Conservation (phyloP, 2,329 filamentous ascomycete species). For the Aspergillus brasiliensis region DNA sequence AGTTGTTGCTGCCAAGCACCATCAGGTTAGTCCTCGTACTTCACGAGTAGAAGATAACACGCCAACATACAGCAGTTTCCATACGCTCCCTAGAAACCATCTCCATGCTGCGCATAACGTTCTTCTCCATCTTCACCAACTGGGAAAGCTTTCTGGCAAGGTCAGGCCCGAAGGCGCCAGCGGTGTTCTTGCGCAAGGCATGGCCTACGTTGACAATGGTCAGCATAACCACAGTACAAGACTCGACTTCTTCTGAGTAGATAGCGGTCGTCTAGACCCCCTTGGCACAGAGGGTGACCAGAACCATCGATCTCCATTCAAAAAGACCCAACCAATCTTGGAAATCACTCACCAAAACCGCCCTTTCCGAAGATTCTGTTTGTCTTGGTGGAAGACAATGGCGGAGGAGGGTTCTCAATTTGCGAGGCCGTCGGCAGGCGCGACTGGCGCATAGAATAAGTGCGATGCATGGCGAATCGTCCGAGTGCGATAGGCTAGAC, state of each 20-base stretch:
- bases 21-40: neutral
- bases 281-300: neutral
- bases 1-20: slow-evolving; percentile 78
- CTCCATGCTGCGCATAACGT: slow-evolving; percentile 98
- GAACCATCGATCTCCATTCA: neutral
- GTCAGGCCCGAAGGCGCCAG: slow-evolving; percentile 68
- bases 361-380: slow-evolving; percentile 84
- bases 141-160: slow-evolving; percentile 96
- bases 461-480: slow-evolving; percentile 78
- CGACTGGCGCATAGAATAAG: slow-evolving; percentile 97
- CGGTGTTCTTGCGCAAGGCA: slow-evolving; percentile 57
- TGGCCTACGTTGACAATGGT: slow-evolving; percentile 55
- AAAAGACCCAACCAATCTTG: neutral
- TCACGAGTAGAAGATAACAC: neutral
- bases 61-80: slow-evolving; percentile 87
- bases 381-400: slow-evolving; percentile 86
- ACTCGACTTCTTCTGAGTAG: slow-evolving; percentile 3
- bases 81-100: slow-evolving; percentile 93
- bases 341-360: slow-evolving; percentile 71
- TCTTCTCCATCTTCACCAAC: slow-evolving; percentile 99
- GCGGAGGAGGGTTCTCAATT: slow-evolving; percentile 88
- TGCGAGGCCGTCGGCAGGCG: slow-evolving; percentile 93
- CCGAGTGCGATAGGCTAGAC: neutral
- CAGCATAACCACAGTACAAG: neutral
- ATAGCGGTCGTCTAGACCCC: neutral